A percentile compares a stretch with the other conserved stretches of the same genome.
Conservation (phyloP, 2,329 filamentous ascomycete species). For the Aureobasidium sp. region DNA sequence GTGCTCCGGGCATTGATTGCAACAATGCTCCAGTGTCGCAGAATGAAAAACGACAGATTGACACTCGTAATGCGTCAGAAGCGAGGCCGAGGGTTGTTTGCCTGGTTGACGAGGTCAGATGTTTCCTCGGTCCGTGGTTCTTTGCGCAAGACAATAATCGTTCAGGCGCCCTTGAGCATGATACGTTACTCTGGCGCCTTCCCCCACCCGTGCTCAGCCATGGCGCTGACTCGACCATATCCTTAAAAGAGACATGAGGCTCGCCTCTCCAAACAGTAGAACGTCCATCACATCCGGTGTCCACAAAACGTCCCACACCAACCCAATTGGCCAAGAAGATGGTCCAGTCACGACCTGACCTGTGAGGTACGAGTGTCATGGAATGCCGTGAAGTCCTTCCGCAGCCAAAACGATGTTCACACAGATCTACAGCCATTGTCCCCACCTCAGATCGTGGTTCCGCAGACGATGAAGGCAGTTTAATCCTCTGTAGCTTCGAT, state of each 20-base stretch:
- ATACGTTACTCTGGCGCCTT: background rate
- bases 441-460: constrained; percentile 2
- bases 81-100: background rate
- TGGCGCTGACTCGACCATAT: background rate
- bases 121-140: background rate
- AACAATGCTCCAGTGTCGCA: background rate
- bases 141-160: background rate
- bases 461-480: background rate
- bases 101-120: background rate
- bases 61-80: background rate
- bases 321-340: background rate
- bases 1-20: background rate
- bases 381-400: background rate
- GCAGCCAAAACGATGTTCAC: background rate
- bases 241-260: background rate
- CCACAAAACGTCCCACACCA: constrained; percentile 2
- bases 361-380: background rate
- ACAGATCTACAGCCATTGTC: background rate
- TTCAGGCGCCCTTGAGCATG: background rate
- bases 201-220: background rate
- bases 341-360: background rate
- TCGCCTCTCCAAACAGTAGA: constrained; percentile 13
- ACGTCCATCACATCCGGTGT: background rate
- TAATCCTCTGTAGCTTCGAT: background rate
- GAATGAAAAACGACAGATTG: background rate